Percentiles rank a stretch among this genome's conserved stretches.
phyloP scores from a whole-genome alignment of 1,284 basidiomycete species.

The Ustilago hordei region DNA sequence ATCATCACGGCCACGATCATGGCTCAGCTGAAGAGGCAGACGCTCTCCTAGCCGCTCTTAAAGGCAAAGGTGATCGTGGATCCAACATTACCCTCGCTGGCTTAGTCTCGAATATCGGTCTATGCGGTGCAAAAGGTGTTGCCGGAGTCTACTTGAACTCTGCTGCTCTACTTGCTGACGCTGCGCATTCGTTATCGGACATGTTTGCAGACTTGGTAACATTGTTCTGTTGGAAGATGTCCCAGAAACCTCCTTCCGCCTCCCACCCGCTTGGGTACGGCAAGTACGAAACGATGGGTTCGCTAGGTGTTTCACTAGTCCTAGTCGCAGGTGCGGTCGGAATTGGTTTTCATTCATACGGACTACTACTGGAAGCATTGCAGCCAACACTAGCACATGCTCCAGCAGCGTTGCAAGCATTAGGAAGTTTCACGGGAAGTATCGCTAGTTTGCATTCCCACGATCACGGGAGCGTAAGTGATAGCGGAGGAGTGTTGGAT shows the following conservation, averaged over 20 bases:
- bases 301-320: slow-evolving; percentile 83
- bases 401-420: slow-evolving; percentile 75
- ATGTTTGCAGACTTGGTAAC: slow-evolving; percentile 92
- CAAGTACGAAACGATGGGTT: slow-evolving; percentile 94
- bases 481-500: slow-evolving; percentile 75
- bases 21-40: slow-evolving; percentile 68
- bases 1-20: slow-evolving; percentile 65
- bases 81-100: slow-evolving; percentile 73
- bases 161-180: slow-evolving; percentile 91
- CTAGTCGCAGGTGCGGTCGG: slow-evolving; percentile 86
- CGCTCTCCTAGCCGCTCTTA: slow-evolving; percentile 64
- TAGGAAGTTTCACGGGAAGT: slow-evolving; percentile 75
- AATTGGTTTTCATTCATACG: slow-evolving; percentile 90
- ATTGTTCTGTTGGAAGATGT: slow-evolving; percentile 89
- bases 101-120: slow-evolving; percentile 83
- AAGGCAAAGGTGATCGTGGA: slow-evolving; percentile 64
- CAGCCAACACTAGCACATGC: slow-evolving; percentile 70
- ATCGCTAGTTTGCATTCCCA: slow-evolving; percentile 74
- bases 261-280: slow-evolving; percentile 85
- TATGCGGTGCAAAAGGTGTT: slow-evolving; percentile 85
- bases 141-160: slow-evolving; percentile 75
- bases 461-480: slow-evolving; percentile 65
- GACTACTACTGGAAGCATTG: slow-evolving; percentile 79
- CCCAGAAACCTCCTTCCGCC: slow-evolving; percentile 80
- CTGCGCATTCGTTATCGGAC: slow-evolving; percentile 89